Conservation (phyloP, 2,329 filamentous ascomycete species). For the Fusarium anguioides region DNA sequence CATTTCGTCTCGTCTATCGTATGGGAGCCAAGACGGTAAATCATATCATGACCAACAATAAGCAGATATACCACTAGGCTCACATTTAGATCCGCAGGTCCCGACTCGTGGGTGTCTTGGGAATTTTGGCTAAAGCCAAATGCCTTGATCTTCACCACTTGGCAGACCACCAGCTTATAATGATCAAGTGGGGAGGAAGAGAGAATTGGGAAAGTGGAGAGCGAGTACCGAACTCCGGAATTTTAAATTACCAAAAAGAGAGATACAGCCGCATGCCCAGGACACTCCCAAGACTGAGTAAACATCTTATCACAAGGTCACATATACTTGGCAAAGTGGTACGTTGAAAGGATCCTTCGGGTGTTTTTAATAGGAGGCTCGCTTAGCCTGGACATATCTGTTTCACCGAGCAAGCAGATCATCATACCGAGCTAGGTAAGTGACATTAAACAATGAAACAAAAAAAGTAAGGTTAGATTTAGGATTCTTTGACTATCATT, state of each 20-base stretch:
- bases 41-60: background rate
- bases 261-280: background rate
- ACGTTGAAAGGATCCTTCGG: accelerated
- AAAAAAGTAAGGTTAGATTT: background rate
- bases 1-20: background rate
- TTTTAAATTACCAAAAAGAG: too few relatives aligned
- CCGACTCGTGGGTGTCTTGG: background rate
- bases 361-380: too few relatives aligned
- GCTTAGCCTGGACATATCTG: too few relatives aligned
- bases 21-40: constrained; percentile 5
- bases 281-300: accelerated
- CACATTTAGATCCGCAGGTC: background rate
- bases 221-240: too few relatives aligned
- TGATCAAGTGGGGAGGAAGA: too few relatives aligned
- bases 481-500: background rate
- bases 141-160: too few relatives aligned
- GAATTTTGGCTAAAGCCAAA: constrained; percentile 10
- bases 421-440: background rate
- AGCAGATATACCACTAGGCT: background rate
- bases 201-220: too few relatives aligned
- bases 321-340: background rate
- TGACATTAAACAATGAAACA: background rate
- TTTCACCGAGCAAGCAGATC: background rate
- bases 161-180: too few relatives aligned
- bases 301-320: background rate